A percentile compares a stretch with the other conserved stretches of the same genome.
Conservation (phyloP, 2,329 filamentous ascomycete genomes). For the Claviceps paspali region DNA sequence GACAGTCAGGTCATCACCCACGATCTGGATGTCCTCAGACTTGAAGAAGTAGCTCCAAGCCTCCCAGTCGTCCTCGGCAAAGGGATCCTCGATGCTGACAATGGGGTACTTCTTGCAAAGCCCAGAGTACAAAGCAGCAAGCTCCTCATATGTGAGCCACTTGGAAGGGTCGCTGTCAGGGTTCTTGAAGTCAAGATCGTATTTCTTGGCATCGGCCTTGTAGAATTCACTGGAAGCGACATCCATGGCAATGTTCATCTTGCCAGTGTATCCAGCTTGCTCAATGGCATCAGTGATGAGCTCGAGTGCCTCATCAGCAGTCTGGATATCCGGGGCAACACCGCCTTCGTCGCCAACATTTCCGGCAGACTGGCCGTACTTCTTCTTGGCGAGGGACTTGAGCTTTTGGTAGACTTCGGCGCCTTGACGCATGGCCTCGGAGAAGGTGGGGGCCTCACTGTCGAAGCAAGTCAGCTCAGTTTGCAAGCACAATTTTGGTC, state of each 20-base stretch:
- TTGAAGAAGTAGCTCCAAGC: conserved; percentile 99
- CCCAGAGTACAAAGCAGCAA: conserved; percentile 78
- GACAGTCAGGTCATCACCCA: conserved; percentile 96
- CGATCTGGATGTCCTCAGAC: conserved; percentile 95
- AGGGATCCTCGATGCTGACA: conserved; percentile 96
- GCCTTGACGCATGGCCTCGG: conserved; percentile 91
- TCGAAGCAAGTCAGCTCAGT: conserved; percentile 3
- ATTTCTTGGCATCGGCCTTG: conserved; percentile 95
- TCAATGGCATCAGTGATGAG: conserved; percentile 92
- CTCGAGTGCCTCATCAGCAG: conserved; percentile 87
- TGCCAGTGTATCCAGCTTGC: conserved; percentile 84
- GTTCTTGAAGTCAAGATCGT: conserved; percentile 99
- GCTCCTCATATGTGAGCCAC: conserved; percentile 98
- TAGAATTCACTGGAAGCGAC: conserved; percentile 99
- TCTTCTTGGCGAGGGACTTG: conserved; percentile 95
- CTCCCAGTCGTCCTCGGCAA: conserved; percentile 99
- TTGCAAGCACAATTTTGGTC: conserved; percentile 1
- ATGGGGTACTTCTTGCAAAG: conserved; percentile 94
- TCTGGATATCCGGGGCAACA: conserved; percentile 98
- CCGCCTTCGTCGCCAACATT: conserved; percentile 99
- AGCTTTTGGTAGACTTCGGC: conserved; percentile 97
- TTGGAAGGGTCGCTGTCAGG: conserved; percentile 88
- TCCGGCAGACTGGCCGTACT: conserved; percentile 95
- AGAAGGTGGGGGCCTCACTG: conserved; percentile 74
- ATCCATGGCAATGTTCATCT: conserved; percentile 98